Percentiles rank a stretch among this genome's conserved stretches.
These are phyloP conservation scores for Fagus sylvatica DNA, from an alignment of 306 rosid species.

Conservation along the genomic window DNA sequence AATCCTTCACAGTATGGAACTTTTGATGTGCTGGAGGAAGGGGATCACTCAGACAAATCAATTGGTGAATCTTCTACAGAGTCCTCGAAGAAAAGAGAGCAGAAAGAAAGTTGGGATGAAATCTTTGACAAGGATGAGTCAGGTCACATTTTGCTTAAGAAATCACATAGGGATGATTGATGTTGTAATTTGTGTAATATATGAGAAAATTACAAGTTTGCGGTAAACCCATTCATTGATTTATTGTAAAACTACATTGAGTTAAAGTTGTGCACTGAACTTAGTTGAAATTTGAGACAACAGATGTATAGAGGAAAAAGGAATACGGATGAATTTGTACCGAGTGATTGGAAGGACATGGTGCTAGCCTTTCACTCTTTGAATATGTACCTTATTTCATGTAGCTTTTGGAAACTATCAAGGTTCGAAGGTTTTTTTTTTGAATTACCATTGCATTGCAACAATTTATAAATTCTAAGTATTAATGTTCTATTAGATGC, in stretches of 20 bases:
- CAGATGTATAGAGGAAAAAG: not conserved
- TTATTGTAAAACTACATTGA: slow-evolving; percentile 27
- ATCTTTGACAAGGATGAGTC: slow-evolving; percentile 55
- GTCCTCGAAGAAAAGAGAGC: slow-evolving; percentile 43
- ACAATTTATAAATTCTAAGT: no score
- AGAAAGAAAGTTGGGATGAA: slow-evolving; percentile 58
- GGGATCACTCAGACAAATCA: slow-evolving; percentile 42
- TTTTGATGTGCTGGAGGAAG: slow-evolving; percentile 51
- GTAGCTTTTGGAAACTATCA: no score
- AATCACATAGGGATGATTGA: slow-evolving; percentile 28
- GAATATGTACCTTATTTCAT: no score
- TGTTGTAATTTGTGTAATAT: not conserved
- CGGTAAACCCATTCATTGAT: slow-evolving; percentile 29
- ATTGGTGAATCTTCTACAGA: slow-evolving; percentile 49
- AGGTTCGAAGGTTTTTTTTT: no score
- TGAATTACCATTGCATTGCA: no score
- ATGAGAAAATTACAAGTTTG: not conserved
- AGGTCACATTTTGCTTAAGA: slow-evolving; percentile 49
- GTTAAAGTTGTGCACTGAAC: not conserved
- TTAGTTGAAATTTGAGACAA: not conserved
- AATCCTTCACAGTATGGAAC: slow-evolving; percentile 75
- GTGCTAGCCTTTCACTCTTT: not conserved
- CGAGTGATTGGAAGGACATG: not conserved
- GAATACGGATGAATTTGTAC: not conserved
- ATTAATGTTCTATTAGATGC: no score